Conservation (phyloP, 1,284 basidiomycete genomes). For the Sporisorium reilianum region DNA sequence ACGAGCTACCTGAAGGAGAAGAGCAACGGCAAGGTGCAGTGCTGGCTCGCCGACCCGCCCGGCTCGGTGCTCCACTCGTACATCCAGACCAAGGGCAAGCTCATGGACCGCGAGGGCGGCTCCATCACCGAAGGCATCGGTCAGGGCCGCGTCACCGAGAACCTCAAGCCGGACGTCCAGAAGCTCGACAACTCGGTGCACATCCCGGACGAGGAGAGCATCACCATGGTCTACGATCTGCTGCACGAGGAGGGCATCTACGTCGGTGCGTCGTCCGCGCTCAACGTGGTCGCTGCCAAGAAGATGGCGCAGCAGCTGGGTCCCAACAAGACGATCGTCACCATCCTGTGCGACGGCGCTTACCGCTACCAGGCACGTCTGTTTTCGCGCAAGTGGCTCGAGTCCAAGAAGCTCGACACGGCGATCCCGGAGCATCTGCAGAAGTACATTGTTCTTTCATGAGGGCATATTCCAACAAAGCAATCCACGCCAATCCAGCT, state of each 20-base stretch:
- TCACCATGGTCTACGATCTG: conserved; percentile 92
- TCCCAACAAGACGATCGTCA: conserved; percentile 83
- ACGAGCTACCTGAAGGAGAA: conserved; percentile 88
- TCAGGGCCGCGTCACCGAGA: conserved; percentile 95
- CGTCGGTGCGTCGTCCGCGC: conserved; percentile 92
- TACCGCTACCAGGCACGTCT: conserved; percentile 95
- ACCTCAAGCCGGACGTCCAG: conserved; percentile 83
- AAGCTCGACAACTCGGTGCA: conserved; percentile 84
- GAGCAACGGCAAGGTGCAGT: conserved; percentile 82
- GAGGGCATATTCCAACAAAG: conserved; percentile 1
- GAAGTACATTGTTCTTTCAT: conserved; percentile 85
- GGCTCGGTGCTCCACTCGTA: conserved; percentile 92
- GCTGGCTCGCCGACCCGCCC: conserved; percentile 96
- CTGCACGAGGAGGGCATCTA: conserved; percentile 94
- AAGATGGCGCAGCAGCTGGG: conserved; percentile 89
- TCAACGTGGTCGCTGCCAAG: conserved; percentile 94
- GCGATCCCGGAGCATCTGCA: conserved; percentile 86
- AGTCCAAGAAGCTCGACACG: conserved; percentile 81
- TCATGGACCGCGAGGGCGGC: conserved; percentile 81
- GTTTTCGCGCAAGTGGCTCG: conserved; percentile 94
- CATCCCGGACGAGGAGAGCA: conserved; percentile 89
- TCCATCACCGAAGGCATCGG: conserved; percentile 99
- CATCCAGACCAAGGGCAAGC: conserved; percentile 80
- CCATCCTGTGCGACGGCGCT: conserved; percentile 92
- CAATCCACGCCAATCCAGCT: background rate